Base-by-base conservation (phyloP, 345 rosid species). In the Populus pruinosa region DNA sequence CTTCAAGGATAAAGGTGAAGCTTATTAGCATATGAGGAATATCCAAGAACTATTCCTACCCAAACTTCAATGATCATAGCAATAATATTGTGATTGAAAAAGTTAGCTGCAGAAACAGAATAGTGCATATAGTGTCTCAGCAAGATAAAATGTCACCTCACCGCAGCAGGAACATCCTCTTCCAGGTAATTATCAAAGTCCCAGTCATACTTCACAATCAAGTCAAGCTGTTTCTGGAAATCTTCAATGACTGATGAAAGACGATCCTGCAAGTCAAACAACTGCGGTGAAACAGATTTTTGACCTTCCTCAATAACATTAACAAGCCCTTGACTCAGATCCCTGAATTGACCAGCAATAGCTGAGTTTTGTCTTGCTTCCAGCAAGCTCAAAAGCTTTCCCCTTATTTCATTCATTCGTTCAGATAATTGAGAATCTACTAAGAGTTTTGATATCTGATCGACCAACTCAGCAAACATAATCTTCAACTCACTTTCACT, bases 101-200 rank as follows among this genome's bases (percentile, higher is more conserved):
- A 66, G 44, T 8, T 61, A 74, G 5, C 35, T 65, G 50, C 65
- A 56, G 49, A 65, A 65, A 66, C 7, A 59, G 31, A 66, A 36
- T 55, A 74, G 61, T 41, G 23, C 76, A 86, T 55, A 76, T 77
- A 78, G 73, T 83, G 77, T 56, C 50, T 69, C 75, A 86, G 62
- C 68, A 83, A 84, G 68, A 78, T 74, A 80, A 69, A 83, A 84
- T 83, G 90, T 90, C 86, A 83, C 94, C 99, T 91, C 89, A 95
- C 99, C 97, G 87, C 98, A 81, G 97, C 91, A 88, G 99, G 97
- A 77, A 95, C 92, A 89, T 95, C 99, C 83, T 95, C 99, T 83
- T 92, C 96, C 76, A 93, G 83, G 86, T 92, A 95, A 82, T 88
- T 84, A 86, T 95, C 97, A 77, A 95, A 95, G 85, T 95, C 99